Base-by-base conservation (phyloP, 176 grass and related monocot genomes). In the Eremochloa ophiuroides region DNA sequence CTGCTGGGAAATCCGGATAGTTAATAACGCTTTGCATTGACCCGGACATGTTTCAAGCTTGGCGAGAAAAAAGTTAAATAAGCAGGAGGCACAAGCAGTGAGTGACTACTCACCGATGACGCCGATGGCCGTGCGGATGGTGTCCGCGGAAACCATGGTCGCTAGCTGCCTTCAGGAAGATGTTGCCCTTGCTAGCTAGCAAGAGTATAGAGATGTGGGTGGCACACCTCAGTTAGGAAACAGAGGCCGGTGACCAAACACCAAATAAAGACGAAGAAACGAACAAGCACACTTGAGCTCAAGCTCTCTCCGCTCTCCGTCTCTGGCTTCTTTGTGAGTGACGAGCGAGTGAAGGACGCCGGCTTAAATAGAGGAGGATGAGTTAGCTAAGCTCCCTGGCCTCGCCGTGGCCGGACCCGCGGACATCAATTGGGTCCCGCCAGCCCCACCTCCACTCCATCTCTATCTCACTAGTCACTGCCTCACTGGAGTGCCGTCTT, bases 121-220 rank as follows among this genome's bases (percentile, higher is more conserved):
- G 65, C 65, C 65, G 65, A 68, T 68, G 35, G 34, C 65, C 9
- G 65, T 68, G 65, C 65, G 65, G 65, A 68, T 68, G 10, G 65
- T 68, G 20, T 68, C 65, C 20, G 35, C 10, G 35, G 65, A 68
- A 20, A 68, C 22, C 65, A 68, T 68, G 65, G 10, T 67, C 17
- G 25, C 10, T 26, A 11, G 15, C 64, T n/a, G 9, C 64, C 64
- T 67, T n/a, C 10, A 6, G 34, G 8, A 38, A 66, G 33, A 6
- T 66, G 63, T 31, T 37, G 31, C 33, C 28, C 1, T 35, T 12
- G 41, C 10, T 43, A 12, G 25, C 11, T 14, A 28, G 22, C 53
- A 25, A 11, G 53, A 58, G 7, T 10, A n/a, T n/a, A n/a, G n/a
- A n/a, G n/a, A n/a, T n/a, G n/a, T 2, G 10, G 51, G 22, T 56